Evolutionary conservation across 176 grass and related monocot genomes (phyloP), one percentile per base, ranked within the genome.

Genomic region (Zoysia pacifica): DNA sequence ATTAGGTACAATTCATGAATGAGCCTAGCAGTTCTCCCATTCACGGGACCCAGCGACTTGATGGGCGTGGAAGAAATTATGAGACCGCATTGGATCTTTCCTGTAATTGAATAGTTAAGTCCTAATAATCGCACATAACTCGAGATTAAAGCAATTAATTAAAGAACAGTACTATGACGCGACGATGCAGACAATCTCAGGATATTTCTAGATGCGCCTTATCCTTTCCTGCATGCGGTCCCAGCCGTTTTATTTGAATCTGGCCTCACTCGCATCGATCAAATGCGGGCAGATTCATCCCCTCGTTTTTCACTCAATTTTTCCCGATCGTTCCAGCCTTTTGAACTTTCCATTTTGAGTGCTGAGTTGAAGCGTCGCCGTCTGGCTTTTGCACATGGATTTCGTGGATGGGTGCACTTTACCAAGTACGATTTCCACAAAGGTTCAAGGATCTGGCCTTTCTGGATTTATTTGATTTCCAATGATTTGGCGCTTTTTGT

Each of bases 1-100:
- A 28, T 60, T n/a, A 15, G 20, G 66, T 70, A 48, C 0, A 16
- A 48, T 16, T 46, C 9, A 8, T 5, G 12, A 8, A 47, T 39
- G 50, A 9, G 51, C 63, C 6, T 79, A 72, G 38, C 84, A 81
- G 37, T 81, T 69, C 11, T 16, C 5, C 62, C 28, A 36, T 15
- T 40, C 0, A 5, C 40, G 59, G 83, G 59, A 19, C 47, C 70
- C 50, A 59, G 20, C 1, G 4, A 14, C 12, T 40, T n/a, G 47
- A 66, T 53, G 14, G 28, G 11, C 76, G 11, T 43, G 11, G 44
- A 43, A n/a, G 12, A 73, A 38, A 46, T 20, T 44, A 62, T 37
- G 51, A 50, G 77, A 62, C 65, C 14, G 79, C 40, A 2, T 15
- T 77, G 65, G 39, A 81, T 65, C 52, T 37, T 67, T 73, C 28